Percentiles rank a stretch among this genome's conserved stretches.
Conservation (phyloP, 2,329 filamentous ascomycete genomes). For the Beauveria australis region DNA sequence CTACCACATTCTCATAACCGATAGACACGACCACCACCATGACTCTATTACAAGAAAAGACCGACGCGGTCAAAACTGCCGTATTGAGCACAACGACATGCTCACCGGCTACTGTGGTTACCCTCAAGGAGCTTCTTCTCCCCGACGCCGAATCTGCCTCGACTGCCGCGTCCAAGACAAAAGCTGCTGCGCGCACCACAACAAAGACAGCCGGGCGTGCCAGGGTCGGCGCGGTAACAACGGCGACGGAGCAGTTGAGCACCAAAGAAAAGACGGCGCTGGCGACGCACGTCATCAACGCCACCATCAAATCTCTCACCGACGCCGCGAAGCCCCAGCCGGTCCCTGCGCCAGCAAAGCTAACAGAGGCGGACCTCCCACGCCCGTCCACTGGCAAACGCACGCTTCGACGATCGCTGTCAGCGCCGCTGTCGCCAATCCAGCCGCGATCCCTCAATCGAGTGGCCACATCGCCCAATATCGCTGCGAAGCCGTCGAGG, state of each 20-base stretch:
- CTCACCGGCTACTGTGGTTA: constrained; percentile 39
- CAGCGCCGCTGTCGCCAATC: constrained; percentile 52
- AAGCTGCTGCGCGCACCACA: constrained; percentile 19
- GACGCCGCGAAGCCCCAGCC: constrained; percentile 51
- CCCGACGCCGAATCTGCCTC: constrained; percentile 21
- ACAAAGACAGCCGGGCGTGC: constrained; percentile 22
- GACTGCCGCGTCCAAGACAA: constrained; percentile 17
- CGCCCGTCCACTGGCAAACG: constrained; percentile 29
- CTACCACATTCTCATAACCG: constrained; percentile 14
- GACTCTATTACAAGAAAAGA: constrained; percentile 35
- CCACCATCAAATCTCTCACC: constrained; percentile 58
- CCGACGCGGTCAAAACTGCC: constrained; percentile 45
- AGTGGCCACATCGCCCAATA: constrained; percentile 44
- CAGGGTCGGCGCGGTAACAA: constrained; percentile 18
- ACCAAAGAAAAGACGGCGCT: constrained; percentile 53
- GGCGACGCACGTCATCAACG: constrained; percentile 67
- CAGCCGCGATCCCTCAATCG: constrained; percentile 55
- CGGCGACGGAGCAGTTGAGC: constrained; percentile 16
- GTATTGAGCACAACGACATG: constrained; percentile 46
- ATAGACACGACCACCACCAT: constrained; percentile 25
- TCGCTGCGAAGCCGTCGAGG: constrained; percentile 22
- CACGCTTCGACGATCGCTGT: constrained; percentile 45
- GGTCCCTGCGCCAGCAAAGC: constrained; percentile 24
- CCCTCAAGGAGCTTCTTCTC: constrained; percentile 38
- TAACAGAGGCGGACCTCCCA: constrained; percentile 23